Evolutionary conservation across 306 rosid genomes (phyloP).

Genomic region (Cicer cuneatum): DNA sequence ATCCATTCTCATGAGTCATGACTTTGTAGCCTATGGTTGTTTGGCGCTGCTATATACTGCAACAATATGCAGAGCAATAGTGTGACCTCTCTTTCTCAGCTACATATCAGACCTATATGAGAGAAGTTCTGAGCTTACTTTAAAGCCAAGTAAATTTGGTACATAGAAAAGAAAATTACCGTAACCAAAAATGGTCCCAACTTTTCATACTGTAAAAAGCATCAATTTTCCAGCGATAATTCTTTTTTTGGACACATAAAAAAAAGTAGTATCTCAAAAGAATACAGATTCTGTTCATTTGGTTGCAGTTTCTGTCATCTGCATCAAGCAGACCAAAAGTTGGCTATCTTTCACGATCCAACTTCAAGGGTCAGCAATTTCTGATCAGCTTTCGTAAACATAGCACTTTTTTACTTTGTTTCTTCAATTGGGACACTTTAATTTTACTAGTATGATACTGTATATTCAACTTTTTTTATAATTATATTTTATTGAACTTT

Average conservation of each 20-base stretch:
- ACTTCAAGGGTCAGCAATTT: neutral
- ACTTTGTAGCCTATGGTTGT: neutral
- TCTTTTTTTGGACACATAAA: neutral
- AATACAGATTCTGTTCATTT: neutral
- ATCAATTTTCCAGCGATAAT: conserved; percentile 7
- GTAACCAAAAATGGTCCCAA: conserved; percentile 21
- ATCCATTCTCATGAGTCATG: no score
- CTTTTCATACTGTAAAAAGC: conserved; percentile 2
- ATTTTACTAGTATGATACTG: neutral
- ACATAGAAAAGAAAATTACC: conserved; percentile 19
- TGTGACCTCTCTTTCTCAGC: conserved; percentile 11
- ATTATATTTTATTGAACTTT: neutral
- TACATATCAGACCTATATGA: conserved; percentile 27
- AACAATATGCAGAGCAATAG: neutral
- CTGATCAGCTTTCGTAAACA: neutral
- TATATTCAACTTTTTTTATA: no score
- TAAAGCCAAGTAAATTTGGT: conserved; percentile 29
- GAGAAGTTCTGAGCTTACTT: conserved; percentile 12
- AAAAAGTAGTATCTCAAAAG: neutral
- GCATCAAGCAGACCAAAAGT: conserved; percentile 13
- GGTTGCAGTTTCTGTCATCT: conserved; percentile 21
- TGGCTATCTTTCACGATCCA: conserved; percentile 14
- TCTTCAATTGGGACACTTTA: neutral
- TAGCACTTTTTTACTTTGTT: neutral
- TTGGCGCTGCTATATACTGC: neutral